A percentile compares a stretch with the other conserved stretches of the same genome.
Conservation (phyloP, 345 rosid species). For the Syzygium aqueum region DNA sequence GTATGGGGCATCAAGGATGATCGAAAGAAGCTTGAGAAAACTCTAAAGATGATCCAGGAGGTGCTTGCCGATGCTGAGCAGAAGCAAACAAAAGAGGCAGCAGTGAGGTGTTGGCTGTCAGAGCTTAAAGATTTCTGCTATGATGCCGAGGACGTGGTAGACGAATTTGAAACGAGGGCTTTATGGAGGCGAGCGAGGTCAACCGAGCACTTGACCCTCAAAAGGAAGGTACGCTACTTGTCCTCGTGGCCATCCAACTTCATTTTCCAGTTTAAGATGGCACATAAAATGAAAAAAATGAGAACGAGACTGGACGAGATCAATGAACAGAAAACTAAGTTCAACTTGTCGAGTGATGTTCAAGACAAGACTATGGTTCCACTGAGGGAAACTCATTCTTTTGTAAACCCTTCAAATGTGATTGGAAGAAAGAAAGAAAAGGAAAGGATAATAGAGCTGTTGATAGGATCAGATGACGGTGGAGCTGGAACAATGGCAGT, state of each 20-base stretch:
- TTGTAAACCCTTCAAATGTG: not conserved
- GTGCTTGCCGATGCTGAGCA: conserved; percentile 6
- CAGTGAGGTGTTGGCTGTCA: not conserved
- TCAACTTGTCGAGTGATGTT: not conserved
- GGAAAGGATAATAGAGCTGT: not conserved
- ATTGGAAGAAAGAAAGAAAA: conserved; percentile 6
- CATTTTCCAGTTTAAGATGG: not conserved
- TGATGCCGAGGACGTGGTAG: no score
- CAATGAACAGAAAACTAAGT: not conserved
- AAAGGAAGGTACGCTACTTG: not conserved
- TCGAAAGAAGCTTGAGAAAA: not conserved
- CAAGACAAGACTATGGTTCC: not conserved
- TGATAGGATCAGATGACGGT: not conserved
- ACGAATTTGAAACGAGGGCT: no score
- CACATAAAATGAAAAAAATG: not conserved
- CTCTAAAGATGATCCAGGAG: not conserved
- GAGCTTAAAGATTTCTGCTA: conserved; percentile 3
- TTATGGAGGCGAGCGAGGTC: no score
- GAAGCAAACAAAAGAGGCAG: not conserved
- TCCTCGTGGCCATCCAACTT: not conserved
- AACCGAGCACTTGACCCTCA: no score
- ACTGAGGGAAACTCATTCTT: conserved; percentile 4
- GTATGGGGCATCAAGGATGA: not conserved
- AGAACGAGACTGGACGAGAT: not conserved
- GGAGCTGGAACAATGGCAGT: no score